Evolutionary conservation across 1,284 basidiomycete genomes (phyloP), one percentile per base, ranked within the genome.

Genomic region (Cystobasidium slooffiae): DNA sequence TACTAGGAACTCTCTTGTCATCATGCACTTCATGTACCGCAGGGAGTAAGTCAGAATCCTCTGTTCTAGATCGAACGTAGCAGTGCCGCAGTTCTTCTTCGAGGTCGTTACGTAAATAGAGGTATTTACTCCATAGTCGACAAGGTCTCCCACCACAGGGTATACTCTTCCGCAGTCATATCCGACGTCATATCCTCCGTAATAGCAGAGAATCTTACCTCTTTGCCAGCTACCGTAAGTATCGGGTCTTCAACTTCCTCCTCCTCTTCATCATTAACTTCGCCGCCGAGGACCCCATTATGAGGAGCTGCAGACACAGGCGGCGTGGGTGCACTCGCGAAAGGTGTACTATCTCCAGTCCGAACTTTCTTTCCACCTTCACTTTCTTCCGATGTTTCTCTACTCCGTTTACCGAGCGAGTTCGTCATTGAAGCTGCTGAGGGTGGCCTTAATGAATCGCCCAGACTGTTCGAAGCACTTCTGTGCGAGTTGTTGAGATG

Each of bases 141-240:
- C 39, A 73, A 31, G 0, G 53, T 66, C 55, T 73, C 70, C 62
- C 62, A 73, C 62, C 63, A 73, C 31, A 65, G 22, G n/a, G 56
- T 59, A 58, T 92, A 92, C 81, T 92, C 91, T 68, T 92, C 91
- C 8, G 90, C 88, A 10, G 90, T 91, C 91, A 92, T 92, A 79
- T 88, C 80, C 65, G 91, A 90, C 78, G 92, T 89, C 78, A 92
- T 88, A 78, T 91, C 91, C 79, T 92, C 91, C 10, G 89, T 91
- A 62, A 92, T 86, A 76, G 86, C 83, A n/a, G 89, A 90, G 80
- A 89, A 89, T 16, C 86, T 84, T 75, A 90, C 87, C 6, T 87
- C 85, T 70, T 84, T 82, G n/a, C 91, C 91, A 91, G 55, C 51
- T 56, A 75, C 75, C 88, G 51, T 80, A 22, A 90, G 87, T 46